Conservation (phyloP, 306 rosid genomes). For the Casuarina equisetifolia region DNA sequence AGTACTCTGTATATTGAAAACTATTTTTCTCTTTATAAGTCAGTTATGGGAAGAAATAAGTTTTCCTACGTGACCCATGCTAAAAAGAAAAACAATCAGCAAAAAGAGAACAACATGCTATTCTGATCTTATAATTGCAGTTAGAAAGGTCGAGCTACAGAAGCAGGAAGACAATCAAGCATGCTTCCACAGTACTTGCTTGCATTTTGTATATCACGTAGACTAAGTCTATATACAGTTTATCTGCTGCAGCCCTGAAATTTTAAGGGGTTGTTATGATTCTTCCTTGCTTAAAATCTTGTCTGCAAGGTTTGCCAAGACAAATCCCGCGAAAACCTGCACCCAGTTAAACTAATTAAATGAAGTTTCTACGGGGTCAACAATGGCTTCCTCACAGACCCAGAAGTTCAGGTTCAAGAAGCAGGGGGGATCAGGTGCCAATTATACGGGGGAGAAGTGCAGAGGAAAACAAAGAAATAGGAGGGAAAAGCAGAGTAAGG, state of each 20-base stretch:
- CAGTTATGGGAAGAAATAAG: no score
- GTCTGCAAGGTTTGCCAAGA: constrained; percentile 59
- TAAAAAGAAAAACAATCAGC: background rate
- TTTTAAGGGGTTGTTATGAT: background rate
- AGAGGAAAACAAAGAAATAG: no score
- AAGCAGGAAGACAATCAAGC: background rate
- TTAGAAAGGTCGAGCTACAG: background rate
- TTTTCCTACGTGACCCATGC: no score
- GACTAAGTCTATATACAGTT: background rate
- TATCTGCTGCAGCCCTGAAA: background rate
- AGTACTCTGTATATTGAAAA: no score
- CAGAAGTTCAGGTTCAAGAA: background rate
- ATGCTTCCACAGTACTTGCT: background rate
- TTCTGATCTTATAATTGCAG: background rate
- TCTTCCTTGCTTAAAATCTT: constrained; percentile 40
- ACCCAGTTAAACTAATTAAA: constrained; percentile 20
- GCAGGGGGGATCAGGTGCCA: background rate
- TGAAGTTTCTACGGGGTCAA: background rate
- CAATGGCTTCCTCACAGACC: background rate
- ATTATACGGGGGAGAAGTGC: no score
- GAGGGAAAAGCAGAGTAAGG: background rate
- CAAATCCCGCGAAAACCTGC: constrained; percentile 77
- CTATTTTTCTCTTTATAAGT: no score
- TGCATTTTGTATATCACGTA: background rate
- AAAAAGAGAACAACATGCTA: background rate